phyloP scores from a whole-genome alignment of 2,329 filamentous ascomycete genomes.

The Aureobasidium sp. region DNA sequence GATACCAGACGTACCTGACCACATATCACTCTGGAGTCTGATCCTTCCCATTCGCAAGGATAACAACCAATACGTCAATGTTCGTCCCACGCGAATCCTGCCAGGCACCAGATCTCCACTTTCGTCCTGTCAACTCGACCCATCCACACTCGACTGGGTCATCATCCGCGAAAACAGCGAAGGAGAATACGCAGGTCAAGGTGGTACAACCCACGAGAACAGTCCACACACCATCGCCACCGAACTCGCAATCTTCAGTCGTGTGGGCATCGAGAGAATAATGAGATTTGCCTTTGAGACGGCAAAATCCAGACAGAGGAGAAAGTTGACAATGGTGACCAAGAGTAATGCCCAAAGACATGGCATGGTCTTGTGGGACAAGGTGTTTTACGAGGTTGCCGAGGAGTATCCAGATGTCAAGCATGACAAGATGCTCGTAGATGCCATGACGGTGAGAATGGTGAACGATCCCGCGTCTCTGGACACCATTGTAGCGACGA shows the following conservation, averaged over 20 bases:
- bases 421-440: conserved; percentile 56
- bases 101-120: conserved; percentile 47
- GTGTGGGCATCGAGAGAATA: conserved; percentile 51
- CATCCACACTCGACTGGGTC: conserved; percentile 50
- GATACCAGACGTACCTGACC: conserved; percentile 66
- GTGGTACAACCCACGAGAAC: conserved; percentile 47
- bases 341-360: conserved; percentile 56
- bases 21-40: conserved; percentile 73
- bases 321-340: conserved; percentile 56
- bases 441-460: conserved; percentile 54
- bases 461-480: conserved; percentile 49
- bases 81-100: conserved; percentile 59
- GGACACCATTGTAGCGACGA: conserved; percentile 56
- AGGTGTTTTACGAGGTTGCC: conserved; percentile 50
- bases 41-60: conserved; percentile 73
- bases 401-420: conserved; percentile 51
- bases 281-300: conserved; percentile 55
- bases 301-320: conserved; percentile 45
- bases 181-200: conserved; percentile 55
- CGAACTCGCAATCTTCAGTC: conserved; percentile 53
- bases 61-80: conserved; percentile 75
- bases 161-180: conserved; percentile 55
- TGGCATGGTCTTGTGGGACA: conserved; percentile 56
- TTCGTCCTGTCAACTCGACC: conserved; percentile 35
- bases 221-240: conserved; percentile 47